Percentiles rank a stretch among this genome's conserved stretches.
phyloP scores from a whole-genome alignment of 345 rosid genomes.

The Boechera divaricarpa region DNA sequence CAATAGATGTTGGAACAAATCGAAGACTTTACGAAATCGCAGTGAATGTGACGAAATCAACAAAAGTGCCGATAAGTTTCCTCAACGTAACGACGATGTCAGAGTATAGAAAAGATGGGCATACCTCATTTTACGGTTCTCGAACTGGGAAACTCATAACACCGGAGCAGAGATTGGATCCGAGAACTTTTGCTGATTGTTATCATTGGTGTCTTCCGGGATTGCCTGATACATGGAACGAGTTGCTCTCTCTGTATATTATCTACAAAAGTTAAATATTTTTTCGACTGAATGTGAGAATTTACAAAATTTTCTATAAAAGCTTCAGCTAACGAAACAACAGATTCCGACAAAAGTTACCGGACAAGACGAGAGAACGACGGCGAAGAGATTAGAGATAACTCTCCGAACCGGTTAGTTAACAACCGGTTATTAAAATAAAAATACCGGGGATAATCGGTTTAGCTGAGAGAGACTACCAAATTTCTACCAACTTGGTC shows the following conservation, averaged over 20 bases:
- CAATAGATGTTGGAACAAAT: slow-evolving; percentile 66
- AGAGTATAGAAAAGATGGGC: slow-evolving; percentile 88
- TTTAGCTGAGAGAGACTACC: background rate
- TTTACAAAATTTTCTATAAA: too few species aligned
- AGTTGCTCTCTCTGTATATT: slow-evolving; percentile 70
- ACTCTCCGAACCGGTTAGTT: background rate
- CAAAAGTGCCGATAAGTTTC: slow-evolving; percentile 54
- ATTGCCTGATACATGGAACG: slow-evolving; percentile 92
- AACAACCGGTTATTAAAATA: background rate
- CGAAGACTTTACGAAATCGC: slow-evolving; percentile 53
- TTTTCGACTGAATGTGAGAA: background rate
- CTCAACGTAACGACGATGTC: slow-evolving; percentile 74
- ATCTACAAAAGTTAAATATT: slow-evolving; percentile 42
- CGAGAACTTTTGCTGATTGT: slow-evolving; percentile 73
- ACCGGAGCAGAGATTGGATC: slow-evolving; percentile 59
- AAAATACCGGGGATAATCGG: background rate
- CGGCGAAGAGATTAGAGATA: background rate
- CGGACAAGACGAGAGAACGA: background rate
- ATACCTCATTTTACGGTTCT: slow-evolving; percentile 57
- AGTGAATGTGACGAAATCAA: slow-evolving; percentile 51
- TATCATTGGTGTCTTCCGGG: slow-evolving; percentile 98
- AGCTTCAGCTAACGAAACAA: background rate
- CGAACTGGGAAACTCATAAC: slow-evolving; percentile 55
- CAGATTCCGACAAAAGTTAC: background rate
- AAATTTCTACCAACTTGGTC: background rate